Percentiles rank a stretch among this genome's conserved stretches.
Conservation (phyloP, 257 asterid species). For the Catharanthus roseus region DNA sequence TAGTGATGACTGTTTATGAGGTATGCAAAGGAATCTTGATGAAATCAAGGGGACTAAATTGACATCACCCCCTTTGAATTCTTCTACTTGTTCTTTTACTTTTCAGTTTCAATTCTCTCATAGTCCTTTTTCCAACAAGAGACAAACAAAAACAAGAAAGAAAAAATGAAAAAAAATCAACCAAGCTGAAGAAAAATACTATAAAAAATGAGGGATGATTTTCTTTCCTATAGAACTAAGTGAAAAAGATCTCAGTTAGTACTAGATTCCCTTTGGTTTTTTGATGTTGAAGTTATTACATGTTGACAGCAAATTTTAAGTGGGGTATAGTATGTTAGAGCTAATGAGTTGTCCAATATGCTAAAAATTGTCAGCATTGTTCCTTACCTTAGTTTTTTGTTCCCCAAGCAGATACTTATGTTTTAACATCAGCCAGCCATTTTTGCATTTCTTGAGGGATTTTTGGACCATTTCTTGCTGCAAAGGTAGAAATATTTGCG, state of each 20-base stretch:
- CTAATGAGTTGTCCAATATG: constrained; percentile 37
- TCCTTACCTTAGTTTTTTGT: constrained; percentile 22
- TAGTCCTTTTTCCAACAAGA: too few relatives aligned
- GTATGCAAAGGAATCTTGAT: constrained; percentile 29
- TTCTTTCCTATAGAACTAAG: too few relatives aligned
- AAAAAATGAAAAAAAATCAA: too few relatives aligned
- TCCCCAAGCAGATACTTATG: constrained; percentile 23
- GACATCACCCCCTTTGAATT: constrained; percentile 27
- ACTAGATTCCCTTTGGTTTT: constrained; percentile 13
- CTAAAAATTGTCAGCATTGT: constrained; percentile 33
- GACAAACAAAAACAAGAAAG: too few relatives aligned
- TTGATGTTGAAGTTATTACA: constrained; percentile 7
- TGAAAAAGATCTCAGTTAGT: background rate
- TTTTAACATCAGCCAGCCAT: constrained; percentile 23
- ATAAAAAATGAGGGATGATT: background rate
- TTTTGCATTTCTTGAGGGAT: constrained; percentile 15
- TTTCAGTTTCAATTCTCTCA: constrained; percentile 5
- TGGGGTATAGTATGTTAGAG: constrained; percentile 33
- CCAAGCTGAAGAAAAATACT: too few relatives aligned
- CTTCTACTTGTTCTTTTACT: constrained; percentile 16
- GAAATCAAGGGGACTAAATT: constrained; percentile 16
- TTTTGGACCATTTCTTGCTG: constrained; percentile 17
- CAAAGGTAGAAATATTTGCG: constrained; percentile 10
- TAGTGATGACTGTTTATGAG: constrained; percentile 12
- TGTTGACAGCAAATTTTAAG: constrained; percentile 23